These are phyloP conservation scores for Pestalotiopsis sp. DNA, from an alignment of 2,329 filamentous ascomycete genomes.

Conservation along the genomic window DNA sequence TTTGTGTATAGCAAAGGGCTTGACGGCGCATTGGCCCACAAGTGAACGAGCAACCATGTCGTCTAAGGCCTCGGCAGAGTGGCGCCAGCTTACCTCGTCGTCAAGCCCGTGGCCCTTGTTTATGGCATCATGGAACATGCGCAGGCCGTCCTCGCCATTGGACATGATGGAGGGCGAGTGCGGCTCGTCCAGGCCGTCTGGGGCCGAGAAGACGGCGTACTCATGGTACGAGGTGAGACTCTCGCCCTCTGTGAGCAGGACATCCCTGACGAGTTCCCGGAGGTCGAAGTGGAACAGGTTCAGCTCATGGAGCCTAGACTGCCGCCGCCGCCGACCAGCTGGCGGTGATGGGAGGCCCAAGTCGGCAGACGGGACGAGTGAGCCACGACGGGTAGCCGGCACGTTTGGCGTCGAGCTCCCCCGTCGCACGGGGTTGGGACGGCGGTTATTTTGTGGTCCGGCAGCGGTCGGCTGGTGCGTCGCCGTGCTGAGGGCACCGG, in stretches of 20 bases:
- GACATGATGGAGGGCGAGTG: constrained; percentile 32
- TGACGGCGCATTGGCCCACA: not conserved
- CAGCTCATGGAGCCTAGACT: constrained; percentile 13
- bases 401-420: constrained; percentile 16
- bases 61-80: not conserved
- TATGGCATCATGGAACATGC: constrained; percentile 29
- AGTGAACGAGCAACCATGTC: not conserved
- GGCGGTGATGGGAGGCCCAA: not conserved
- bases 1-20: not conserved
- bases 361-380: constrained; percentile 22
- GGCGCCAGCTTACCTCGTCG: constrained; percentile 23
- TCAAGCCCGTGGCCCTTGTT: constrained; percentile 28
- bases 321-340: constrained; percentile 1
- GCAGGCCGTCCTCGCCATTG: constrained; percentile 26
- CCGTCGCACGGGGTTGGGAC: constrained; percentile 6
- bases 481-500: constrained; percentile 23
- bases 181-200: constrained; percentile 21
- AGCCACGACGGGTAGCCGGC: constrained; percentile 29
- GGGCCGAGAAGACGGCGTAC: constrained; percentile 30
- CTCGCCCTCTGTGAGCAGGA: constrained; percentile 26
- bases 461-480: constrained; percentile 20
- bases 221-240: constrained; percentile 32
- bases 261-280: constrained; percentile 25
- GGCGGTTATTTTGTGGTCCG: constrained; percentile 17
- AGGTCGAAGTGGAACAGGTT: constrained; percentile 33